Evolutionary conservation across 2,329 filamentous ascomycete genomes (phyloP), one percentile per base, ranked within the genome.

Genomic region (Fusarium sp.): DNA sequence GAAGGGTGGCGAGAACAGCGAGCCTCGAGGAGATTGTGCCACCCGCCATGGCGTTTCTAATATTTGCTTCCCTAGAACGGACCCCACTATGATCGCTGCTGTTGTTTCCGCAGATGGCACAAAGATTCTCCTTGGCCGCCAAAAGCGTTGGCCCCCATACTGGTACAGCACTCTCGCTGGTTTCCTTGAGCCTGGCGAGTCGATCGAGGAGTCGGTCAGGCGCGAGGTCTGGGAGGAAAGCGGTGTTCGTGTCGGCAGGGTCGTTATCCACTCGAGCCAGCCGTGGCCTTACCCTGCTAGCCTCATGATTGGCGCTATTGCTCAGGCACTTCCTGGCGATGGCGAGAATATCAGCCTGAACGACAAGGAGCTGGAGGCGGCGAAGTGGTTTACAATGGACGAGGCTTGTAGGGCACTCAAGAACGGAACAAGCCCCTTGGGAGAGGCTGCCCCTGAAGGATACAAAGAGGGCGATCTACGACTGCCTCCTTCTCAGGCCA

Each of bases 41-140:
- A 97, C 95, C 1, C 89, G 96, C 57, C 91, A 89, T 42, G 94
- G 93, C 27, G 83, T 99, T 47, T 97, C 94, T 32, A 99, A 99
- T 81, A 86, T 98, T 56, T 91, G 88, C 77, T 98, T 98, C 85
- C 95, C 95, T 5, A 89, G 95, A 53, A 98, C 95, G 3, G 95
- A 98, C 75, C 94, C 95, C 2, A 97, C 94, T 29, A 94, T 98
- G 79, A 99, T 99, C 81, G 95, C 97, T 82, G 95, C 95, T 1
- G 91, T 98, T 14, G 88, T 98, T 32, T 97, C 92, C 56, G 86
- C 90, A 53, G 93, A 97, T 73, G 92, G 92, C 52, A 87, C 90
- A 71, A 89, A 89, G 66, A 83, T 97, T 42, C 88, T 99, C 10
- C 90, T 99, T 1, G 96, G 96, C 40, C 90, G 96, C 16, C 90